These are phyloP conservation scores for Mytilinidion resinicola DNA, from an alignment of 495 filamentous ascomycete genomes.

Conservation along the genomic window DNA sequence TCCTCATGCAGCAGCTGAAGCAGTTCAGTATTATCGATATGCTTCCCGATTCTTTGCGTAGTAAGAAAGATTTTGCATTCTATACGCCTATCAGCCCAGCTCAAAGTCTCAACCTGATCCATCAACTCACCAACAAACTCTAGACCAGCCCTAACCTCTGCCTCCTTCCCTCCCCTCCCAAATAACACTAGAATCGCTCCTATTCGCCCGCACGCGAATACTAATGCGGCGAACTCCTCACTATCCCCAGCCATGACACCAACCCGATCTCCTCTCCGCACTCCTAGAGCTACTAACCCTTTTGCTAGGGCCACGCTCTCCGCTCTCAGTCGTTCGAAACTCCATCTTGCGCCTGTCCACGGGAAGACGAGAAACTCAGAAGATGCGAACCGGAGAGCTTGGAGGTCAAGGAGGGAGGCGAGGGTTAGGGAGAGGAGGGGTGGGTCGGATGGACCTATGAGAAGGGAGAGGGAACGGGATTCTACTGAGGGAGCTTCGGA, in stretches of 20 bases:
- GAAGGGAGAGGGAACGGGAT: constrained; percentile 38
- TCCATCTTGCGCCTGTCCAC: constrained; percentile 61
- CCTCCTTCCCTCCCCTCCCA: constrained; percentile 66
- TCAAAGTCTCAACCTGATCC: neutral
- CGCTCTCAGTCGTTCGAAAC: constrained; percentile 56
- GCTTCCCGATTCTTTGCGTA: constrained; percentile 51
- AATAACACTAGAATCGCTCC: constrained; percentile 58
- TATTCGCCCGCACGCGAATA: constrained; percentile 62
- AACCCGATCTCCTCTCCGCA: constrained; percentile 57
- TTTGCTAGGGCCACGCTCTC: constrained; percentile 54
- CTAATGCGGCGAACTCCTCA: constrained; percentile 61
- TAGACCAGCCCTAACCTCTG: constrained; percentile 57
- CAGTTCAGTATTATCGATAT: constrained; percentile 48
- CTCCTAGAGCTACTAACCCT: constrained; percentile 53
- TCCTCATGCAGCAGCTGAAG: constrained; percentile 45
- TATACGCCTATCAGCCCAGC: constrained; percentile 11
- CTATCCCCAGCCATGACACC: constrained; percentile 69
- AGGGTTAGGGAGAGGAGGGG: constrained; percentile 56
- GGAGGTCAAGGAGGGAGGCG: constrained; percentile 54
- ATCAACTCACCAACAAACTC: constrained; percentile 51
- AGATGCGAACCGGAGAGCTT: constrained; percentile 53
- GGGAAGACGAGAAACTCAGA: constrained; percentile 59
- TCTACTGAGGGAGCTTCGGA: too few species aligned
- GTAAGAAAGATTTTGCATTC: constrained; percentile 60
- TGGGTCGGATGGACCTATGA: constrained; percentile 55